Conservation (phyloP, 257 asterid species). For the Solanum habrochaites region DNA sequence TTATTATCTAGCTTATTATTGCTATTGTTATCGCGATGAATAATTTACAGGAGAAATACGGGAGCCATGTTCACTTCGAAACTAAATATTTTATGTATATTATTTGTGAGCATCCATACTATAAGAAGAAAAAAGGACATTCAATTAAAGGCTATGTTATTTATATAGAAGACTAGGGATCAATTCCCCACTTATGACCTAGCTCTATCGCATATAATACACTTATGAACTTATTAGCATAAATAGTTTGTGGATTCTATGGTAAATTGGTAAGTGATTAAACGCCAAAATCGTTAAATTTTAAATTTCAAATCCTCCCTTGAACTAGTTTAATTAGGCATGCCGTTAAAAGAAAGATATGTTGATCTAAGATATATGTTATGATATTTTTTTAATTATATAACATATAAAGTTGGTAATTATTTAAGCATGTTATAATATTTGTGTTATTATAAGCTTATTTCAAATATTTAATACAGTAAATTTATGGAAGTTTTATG, state of each 20-base stretch:
- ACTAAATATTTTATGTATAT: not conserved
- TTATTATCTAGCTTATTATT: no score
- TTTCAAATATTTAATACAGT: not conserved
- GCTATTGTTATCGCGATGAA: accelerated
- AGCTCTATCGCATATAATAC: not conserved
- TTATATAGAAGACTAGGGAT: no score
- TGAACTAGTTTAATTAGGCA: not conserved
- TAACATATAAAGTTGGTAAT: no score
- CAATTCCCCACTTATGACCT: not conserved
- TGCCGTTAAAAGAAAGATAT: not conserved
- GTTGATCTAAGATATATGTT: no score
- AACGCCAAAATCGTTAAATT: no score
- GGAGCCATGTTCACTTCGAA: accelerated
- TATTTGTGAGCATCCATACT: not conserved
- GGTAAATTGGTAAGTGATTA: no score
- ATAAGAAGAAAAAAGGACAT: not conserved
- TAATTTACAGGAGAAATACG: no score
- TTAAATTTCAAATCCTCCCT: not conserved
- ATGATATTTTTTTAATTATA: no score
- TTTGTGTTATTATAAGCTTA: no score
- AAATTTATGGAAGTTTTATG: not conserved
- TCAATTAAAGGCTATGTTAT: not conserved
- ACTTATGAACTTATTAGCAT: not conserved
- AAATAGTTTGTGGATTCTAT: not conserved
- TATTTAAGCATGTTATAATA: no score